A percentile compares a stretch with the other conserved stretches of the same genome.
Conservation (phyloP, 2,329 filamentous ascomycete species). For the Colletotrichum sp. region DNA sequence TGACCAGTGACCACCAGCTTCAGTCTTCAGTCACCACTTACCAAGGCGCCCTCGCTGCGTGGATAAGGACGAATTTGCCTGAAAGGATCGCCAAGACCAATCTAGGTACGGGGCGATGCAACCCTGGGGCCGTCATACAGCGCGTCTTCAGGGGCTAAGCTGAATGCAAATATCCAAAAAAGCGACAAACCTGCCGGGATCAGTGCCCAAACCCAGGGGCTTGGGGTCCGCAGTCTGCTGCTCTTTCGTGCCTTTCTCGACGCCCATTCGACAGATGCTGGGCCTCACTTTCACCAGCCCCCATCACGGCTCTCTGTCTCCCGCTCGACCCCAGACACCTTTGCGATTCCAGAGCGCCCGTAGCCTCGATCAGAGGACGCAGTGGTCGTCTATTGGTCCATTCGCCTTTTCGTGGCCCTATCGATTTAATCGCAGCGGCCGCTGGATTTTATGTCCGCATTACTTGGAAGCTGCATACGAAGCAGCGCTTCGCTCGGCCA, state of each 20-base stretch:
- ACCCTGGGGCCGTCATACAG: slow-evolving; percentile 3
- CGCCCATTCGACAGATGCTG: background rate
- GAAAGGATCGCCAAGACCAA: slow-evolving; percentile 10
- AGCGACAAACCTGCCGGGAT: background rate
- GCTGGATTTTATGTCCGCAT: background rate
- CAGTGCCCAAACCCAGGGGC: background rate
- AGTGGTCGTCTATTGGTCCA: background rate
- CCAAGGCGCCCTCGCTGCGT: background rate
- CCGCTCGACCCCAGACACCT: background rate
- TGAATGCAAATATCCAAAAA: slow-evolving; percentile 12
- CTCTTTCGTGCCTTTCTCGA: background rate
- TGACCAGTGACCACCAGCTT: background rate
- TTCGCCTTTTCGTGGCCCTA: background rate
- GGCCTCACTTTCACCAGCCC: background rate
- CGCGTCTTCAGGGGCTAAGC: slow-evolving; percentile 9
- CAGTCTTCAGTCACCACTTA: background rate
- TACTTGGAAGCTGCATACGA: background rate
- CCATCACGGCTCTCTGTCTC: background rate
- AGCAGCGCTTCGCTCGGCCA: background rate
- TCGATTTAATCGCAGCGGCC: background rate
- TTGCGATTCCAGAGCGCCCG: background rate
- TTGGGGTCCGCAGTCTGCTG: background rate
- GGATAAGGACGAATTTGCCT: background rate
- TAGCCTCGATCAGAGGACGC: background rate
- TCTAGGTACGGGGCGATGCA: slow-evolving; percentile 3